Evolutionary conservation across 225 moss, liverwort and hornwort genomes (phyloP).

Genomic region (Thuidium tamariscinum): DNA sequence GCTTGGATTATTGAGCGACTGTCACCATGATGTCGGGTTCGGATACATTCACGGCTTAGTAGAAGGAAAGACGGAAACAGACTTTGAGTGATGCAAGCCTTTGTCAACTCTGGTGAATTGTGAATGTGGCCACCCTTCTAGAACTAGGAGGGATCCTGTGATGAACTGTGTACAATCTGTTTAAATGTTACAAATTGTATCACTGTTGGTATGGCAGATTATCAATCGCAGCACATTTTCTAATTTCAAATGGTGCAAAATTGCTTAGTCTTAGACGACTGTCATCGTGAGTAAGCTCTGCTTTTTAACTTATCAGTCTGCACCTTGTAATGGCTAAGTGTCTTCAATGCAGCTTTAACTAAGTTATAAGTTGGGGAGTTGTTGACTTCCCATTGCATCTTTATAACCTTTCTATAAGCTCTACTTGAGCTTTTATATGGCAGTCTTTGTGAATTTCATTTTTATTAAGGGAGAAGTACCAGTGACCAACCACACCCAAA

Average conservation of each 20-base stretch:
- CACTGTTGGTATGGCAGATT: neutral
- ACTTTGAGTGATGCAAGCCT: neutral
- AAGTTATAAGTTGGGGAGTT: too few species aligned
- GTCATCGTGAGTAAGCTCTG: too few species aligned
- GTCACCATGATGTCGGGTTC: constrained; percentile 34
- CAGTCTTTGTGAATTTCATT: too few species aligned
- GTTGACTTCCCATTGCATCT: too few species aligned
- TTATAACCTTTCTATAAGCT: too few species aligned
- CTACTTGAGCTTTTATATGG: too few species aligned
- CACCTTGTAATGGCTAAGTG: neutral
- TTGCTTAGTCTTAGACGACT: neutral
- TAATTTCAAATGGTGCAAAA: neutral
- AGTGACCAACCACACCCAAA: too few species aligned
- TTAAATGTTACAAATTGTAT: neutral
- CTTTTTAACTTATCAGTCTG: neutral
- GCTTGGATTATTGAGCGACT: constrained; percentile 64
- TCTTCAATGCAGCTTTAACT: neutral
- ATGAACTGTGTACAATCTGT: neutral
- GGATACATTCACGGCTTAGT: neutral
- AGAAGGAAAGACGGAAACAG: neutral
- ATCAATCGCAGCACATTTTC: neutral
- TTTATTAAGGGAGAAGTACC: too few species aligned
- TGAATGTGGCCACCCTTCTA: neutral
- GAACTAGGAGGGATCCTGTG: neutral
- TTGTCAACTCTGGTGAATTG: neutral